These are phyloP conservation scores for Wolfiporia cocos DNA, from an alignment of 1,284 basidiomycete species.

Conservation along the genomic window DNA sequence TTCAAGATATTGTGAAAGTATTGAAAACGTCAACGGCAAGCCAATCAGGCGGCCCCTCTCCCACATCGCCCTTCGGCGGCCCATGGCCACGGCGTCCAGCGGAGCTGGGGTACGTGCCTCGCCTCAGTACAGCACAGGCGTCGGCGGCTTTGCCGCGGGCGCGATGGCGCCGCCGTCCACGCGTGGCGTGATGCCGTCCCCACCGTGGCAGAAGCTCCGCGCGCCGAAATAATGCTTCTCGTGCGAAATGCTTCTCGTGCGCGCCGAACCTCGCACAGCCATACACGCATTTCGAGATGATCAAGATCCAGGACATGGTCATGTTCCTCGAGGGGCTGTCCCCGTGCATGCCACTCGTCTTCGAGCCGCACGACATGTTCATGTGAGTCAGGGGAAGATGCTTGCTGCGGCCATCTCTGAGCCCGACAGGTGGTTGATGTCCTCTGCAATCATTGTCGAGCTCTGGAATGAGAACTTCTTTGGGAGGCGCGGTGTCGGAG, in stretches of 20 bases:
- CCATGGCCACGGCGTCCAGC: background rate
- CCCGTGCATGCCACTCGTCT: conserved; percentile 66
- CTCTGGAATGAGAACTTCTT: conserved; percentile 76
- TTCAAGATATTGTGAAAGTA: no score
- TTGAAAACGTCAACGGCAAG: no score
- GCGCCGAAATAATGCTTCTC: no score
- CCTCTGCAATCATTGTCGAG: conserved; percentile 65
- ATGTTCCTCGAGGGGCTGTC: conserved; percentile 53
- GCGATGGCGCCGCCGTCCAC: conserved; percentile 18
- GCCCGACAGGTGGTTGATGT: conserved; percentile 48
- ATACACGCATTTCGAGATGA: conserved; percentile 61
- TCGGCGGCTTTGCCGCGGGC: conserved; percentile 6
- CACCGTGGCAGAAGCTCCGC: conserved; percentile 34
- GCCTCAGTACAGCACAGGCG: conserved; percentile 19
- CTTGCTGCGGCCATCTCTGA: no score
- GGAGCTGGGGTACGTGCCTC: no score
- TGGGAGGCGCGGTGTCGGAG: conserved; percentile 62
- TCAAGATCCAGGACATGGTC: conserved; percentile 72
- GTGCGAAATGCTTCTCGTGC: conserved; percentile 64
- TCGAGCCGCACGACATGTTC: conserved; percentile 72
- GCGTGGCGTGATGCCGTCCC: conserved; percentile 13
- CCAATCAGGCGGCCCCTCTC: conserved; percentile 14
- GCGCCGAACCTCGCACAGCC: conserved; percentile 59
- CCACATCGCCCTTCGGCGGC: conserved; percentile 13
- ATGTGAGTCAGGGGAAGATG: conserved; percentile 66